A percentile compares a stretch with the other conserved stretches of the same genome.
These are phyloP conservation scores for Myriosclerotinia curreyana DNA, from an alignment of 2,329 filamentous ascomycete species.

Conservation along the genomic window DNA sequence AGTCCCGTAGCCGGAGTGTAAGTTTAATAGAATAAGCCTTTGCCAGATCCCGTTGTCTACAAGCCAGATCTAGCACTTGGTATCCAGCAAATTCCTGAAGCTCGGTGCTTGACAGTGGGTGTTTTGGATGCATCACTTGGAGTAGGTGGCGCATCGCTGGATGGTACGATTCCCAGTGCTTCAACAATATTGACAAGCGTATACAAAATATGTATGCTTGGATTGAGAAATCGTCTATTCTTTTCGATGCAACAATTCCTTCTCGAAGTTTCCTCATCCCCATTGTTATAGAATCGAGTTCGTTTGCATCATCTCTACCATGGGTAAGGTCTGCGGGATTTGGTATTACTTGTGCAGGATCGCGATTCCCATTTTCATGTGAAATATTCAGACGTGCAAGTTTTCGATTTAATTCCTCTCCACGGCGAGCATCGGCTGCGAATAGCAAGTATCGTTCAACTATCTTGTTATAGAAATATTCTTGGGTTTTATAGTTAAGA, in stretches of 20 bases:
- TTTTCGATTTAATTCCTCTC: constrained; percentile 69
- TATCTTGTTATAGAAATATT: constrained; percentile 82
- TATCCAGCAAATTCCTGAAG: constrained; percentile 77
- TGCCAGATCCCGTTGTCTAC: constrained; percentile 70
- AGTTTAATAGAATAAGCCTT: constrained; percentile 68
- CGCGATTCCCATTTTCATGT: constrained; percentile 28
- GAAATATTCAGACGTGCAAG: constrained; percentile 57
- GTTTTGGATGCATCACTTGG: constrained; percentile 62
- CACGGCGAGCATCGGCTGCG: constrained; percentile 69
- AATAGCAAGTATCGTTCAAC: constrained; percentile 87
- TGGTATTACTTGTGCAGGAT: constrained; percentile 29
- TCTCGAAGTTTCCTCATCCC: constrained; percentile 91
- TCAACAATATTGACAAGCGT: constrained; percentile 74
- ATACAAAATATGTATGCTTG: constrained; percentile 91
- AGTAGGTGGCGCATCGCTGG: constrained; percentile 81
- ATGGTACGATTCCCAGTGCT: constrained; percentile 84
- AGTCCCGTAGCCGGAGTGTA: constrained; percentile 59
- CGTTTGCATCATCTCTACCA: constrained; percentile 22
- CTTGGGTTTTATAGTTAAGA: constrained; percentile 73
- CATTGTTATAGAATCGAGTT: constrained; percentile 56
- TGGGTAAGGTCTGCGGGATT: constrained; percentile 21
- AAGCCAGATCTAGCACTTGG: constrained; percentile 82
- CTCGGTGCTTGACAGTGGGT: constrained; percentile 68
- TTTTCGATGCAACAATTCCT: constrained; percentile 75
- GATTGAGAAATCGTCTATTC: constrained; percentile 77